Evolutionary conservation across 495 filamentous ascomycete genomes (phyloP), one percentile per base, ranked within the genome.

Genomic region (Tirmania nivea): DNA sequence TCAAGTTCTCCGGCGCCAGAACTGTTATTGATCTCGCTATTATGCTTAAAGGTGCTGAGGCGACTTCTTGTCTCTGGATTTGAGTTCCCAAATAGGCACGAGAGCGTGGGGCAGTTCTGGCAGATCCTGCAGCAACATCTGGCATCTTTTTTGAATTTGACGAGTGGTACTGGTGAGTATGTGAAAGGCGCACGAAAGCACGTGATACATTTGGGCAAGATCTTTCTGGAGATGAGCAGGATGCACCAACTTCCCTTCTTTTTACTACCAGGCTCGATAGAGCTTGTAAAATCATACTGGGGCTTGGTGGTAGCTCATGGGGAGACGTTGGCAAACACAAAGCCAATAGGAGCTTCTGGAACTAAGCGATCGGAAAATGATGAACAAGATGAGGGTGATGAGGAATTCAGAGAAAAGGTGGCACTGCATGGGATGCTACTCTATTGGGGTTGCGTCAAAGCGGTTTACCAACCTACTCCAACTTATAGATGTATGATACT

Each of bases 141-240:
- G n/a, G 61, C 62, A 57, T 52, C 49, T 12, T 51, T 65, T 9
- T 54, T 64, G 35, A 49, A 49, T 16, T 58, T 59, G 0, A 55
- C 57, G 8, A 57, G 51, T 55, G 25, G 64, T n/a, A 62, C 63
- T 6, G 60, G 37, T 12, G 54, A 66, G 34, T 60, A 70, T 9
- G 65, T 67, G 21, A 66, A 69, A 21, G 57, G 79, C 34, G 67
- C 92, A n/a, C 82, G 84, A 57, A 87, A 87, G 59, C 89, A 95
- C 56, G 69, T 92, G 8, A 62, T 92, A 50, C 89, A 94, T 63
- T 78, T 94, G 49, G 78, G 89, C 10, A 96, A 97, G 67, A 71
- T 96, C 9, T 88, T 95, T 65, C 70, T 90, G 20, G 78, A 86
- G 42, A 89, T 95, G 81, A 76, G 80, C 5, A 72, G 71, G 50